Base-by-base conservation (phyloP, 441 rosid genomes). In the Viola pubescens region DNA sequence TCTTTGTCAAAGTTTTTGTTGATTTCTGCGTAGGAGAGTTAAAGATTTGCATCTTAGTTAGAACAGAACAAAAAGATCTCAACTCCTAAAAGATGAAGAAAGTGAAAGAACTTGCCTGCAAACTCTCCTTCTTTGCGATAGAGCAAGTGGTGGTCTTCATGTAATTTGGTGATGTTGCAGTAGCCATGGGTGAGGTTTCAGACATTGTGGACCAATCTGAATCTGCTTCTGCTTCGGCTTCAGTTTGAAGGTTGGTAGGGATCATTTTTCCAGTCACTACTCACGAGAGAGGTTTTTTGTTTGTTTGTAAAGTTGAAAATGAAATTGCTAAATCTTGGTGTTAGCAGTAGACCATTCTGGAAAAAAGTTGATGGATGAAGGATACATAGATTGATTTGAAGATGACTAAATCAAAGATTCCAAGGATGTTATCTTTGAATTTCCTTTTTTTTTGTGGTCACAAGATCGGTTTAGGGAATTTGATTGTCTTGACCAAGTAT, bases 41-140 rank as follows among this genome's bases (percentile, higher is more conserved):
- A 16, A 7, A 50, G 0, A n/a, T 43, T 16, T 19, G 3, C 12
- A 37, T 10, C 16, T 6, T 4, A 53, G 37, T 9, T 0, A 5
- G 4, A 34, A 41, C 14, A 59, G 12, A 19, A 4, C 42, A 12
- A 62, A 10, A 8, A 13, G 42, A 49, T 37, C 54, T 38, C 34
- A 44, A 14, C n/a, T 38, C 45, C 19, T n/a, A 43, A 19, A 38
- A 47, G 8, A 9, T 6, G 3, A 26, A 9, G 6, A 1, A 9
- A 6, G 2, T 3, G 1, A 7, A 5, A n/a, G 34, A 52, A 66
- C 80, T 81, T 77, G 71, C 94, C 96, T 83, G 85, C 48, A 75
- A 62, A 68, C 47, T 45, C 60, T 71, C 78, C 1, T 70, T 60
- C 65, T 70, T 72, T 3, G 71, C 79, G 60, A 54, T 62, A 5